Evolutionary conservation across 345 rosid species (phyloP).

Genomic region (Eutrema heterophyllum): DNA sequence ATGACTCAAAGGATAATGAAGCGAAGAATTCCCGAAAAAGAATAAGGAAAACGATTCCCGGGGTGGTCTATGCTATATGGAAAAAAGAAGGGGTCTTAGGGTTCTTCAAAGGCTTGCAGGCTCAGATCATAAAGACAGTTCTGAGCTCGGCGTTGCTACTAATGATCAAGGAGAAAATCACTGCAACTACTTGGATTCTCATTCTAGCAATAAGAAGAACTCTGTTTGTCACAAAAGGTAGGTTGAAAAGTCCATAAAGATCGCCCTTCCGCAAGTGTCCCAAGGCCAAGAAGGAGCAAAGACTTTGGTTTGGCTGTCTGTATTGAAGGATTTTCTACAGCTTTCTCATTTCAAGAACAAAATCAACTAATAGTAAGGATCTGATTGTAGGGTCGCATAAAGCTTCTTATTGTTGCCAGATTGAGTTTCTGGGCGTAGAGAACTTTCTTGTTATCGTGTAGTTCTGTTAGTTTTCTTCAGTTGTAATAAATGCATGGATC

Average conservation of each 20-base stretch:
- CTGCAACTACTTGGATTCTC: constrained; percentile 72
- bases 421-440: not conserved
- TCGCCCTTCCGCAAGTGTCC: not conserved
- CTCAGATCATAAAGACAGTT: constrained; percentile 93
- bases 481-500: constrained; percentile 12
- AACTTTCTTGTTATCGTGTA: not conserved
- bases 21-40: constrained; percentile 30
- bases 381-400: constrained; percentile 11
- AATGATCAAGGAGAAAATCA: constrained; percentile 93
- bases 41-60: constrained; percentile 43
- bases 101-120: constrained; percentile 80
- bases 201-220: constrained; percentile 58
- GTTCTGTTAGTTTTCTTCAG: constrained; percentile 4
- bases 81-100: constrained; percentile 74
- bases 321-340: not conserved
- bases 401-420: constrained; percentile 8
- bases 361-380: no score
- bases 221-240: constrained; percentile 37
- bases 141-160: constrained; percentile 87
- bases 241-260: constrained; percentile 38
- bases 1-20: constrained; percentile 44
- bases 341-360: constrained; percentile 6
- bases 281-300: constrained; percentile 8
- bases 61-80: constrained; percentile 61
- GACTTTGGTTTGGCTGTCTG: not conserved